Base-by-base conservation (phyloP, 106 monocot species). In the Phalaenopsis aphrodite region DNA sequence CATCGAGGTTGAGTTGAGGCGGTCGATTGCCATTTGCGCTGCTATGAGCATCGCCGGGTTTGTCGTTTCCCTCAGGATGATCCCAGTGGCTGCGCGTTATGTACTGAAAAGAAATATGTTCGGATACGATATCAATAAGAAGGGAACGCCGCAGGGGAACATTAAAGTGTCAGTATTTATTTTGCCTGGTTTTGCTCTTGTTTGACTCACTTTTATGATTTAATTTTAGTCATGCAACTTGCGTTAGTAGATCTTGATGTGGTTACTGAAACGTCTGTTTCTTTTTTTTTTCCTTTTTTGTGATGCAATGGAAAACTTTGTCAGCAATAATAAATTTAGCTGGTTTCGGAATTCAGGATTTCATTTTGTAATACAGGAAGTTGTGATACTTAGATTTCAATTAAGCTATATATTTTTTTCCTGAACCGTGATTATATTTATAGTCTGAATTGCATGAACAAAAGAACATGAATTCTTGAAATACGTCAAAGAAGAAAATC, bases 41-140 rank as follows among this genome's bases (percentile, higher is more conserved):
- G 89, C 78, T 14, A 87, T 98, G 92, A 98, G 97, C 84, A 49
- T 94, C 23, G 97, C 24, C 3, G 94, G 94, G 7, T 98, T 98
- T 69, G 0, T 86, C 7, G 49, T 92, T 66, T 80, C 73, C 38
- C 55, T 98, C 55, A 55, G 85, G 56, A 73, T 92, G 78, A 87
- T 98, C 79, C 97, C 94, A 9, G 90, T 98, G 21, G 94, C 97
- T 16, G 92, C 94, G 4, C 84, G 81, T 64, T 94, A 98, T 75
- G 71, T 94, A 55, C 75, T 92, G 75, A 82, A 87, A 77, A 81
- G 94, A 81, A 92, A 84, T 58, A 41, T 98, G 77, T 98, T 91
- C 52, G 97, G 94, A 3, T 92, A 87, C 55, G 97, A 98, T 79
- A 98, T 98, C 85, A 98, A 98, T 83, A 98, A 98, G 86, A 92